Conservation (phyloP, 768 basidiomycete species). For the Galerina marginata region DNA sequence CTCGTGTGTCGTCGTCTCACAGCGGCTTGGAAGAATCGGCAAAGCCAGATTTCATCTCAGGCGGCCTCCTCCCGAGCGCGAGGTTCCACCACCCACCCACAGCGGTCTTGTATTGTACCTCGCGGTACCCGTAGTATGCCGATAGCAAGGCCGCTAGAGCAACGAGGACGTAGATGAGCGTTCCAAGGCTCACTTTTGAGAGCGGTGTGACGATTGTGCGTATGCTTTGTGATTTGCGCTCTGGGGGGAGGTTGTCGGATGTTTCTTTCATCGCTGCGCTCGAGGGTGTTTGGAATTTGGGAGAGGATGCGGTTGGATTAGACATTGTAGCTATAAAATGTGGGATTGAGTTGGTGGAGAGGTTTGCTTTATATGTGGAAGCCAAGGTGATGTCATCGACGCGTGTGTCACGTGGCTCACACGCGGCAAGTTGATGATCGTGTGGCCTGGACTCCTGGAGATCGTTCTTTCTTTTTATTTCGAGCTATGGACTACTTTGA, state of each 20-base stretch:
- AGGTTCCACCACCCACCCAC: conserved; percentile 70
- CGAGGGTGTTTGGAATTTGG: not conserved
- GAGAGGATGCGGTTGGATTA: not conserved
- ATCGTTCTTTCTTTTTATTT: too few species aligned
- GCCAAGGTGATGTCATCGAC: too few species aligned
- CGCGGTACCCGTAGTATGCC: conserved; percentile 58
- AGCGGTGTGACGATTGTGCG: conserved; percentile 49
- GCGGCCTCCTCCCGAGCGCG: conserved; percentile 43
- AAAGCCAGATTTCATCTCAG: conserved; percentile 6
- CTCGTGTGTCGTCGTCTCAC: too few species aligned
- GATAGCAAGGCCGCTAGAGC: conserved; percentile 45
- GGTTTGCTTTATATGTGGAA: too few species aligned
- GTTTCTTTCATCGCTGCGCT: not conserved
- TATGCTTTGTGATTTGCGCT: not conserved
- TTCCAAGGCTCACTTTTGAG: conserved; percentile 45
- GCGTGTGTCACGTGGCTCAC: too few species aligned
- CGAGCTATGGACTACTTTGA: too few species aligned
- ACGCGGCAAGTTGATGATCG: too few species aligned
- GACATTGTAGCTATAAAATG: not conserved
- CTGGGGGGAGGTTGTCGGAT: conserved; percentile 32
- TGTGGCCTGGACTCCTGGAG: too few species aligned
- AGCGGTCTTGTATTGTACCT: conserved; percentile 53
- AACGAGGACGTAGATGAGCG: conserved; percentile 56
- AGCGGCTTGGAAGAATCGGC: too few species aligned
- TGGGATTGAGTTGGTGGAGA: too few species aligned